phyloP scores from a whole-genome alignment of 805 yeast species.

The Kazachstania kunashirensis region DNA sequence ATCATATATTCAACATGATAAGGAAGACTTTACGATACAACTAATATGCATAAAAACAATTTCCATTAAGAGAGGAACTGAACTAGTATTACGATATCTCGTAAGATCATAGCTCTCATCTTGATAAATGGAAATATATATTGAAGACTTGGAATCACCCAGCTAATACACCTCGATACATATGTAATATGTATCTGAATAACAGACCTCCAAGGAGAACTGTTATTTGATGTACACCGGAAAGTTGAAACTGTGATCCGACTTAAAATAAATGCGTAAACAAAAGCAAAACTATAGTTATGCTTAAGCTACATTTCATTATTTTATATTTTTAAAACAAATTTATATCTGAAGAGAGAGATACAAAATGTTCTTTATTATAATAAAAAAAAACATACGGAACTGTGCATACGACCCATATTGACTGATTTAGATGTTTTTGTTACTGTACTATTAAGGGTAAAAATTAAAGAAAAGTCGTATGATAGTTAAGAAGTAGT shows the following conservation, averaged over 20 bases:
- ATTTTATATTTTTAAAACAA: neutral
- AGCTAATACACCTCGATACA: constrained; percentile 24
- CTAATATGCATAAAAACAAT: neutral
- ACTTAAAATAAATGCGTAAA: constrained; percentile 4
- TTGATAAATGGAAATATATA: neutral
- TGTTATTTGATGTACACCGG: constrained; percentile 22
- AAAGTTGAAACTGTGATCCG: constrained; percentile 12
- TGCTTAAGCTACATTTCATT: neutral
- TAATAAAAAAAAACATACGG: constrained; percentile 50
- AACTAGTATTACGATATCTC: neutral
- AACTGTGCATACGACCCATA: constrained; percentile 99
- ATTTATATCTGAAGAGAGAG: neutral
- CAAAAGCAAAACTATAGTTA: neutral
- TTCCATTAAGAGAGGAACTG: neutral
- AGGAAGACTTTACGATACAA: too few relatives aligned
- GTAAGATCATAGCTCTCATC: neutral
- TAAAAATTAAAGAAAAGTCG: constrained; percentile 5
- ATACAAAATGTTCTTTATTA: neutral
- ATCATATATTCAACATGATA: too few relatives aligned
- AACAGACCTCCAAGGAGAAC: neutral
- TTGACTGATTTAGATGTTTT: constrained; percentile 41
- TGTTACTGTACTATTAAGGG: constrained; percentile 6
- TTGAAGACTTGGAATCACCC: constrained; percentile 30
- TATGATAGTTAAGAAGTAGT: too few relatives aligned
- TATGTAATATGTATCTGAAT: constrained; percentile 6